Evolutionary conservation across 306 rosid species (phyloP).

Genomic region (Lathyrus tuberosus): DNA sequence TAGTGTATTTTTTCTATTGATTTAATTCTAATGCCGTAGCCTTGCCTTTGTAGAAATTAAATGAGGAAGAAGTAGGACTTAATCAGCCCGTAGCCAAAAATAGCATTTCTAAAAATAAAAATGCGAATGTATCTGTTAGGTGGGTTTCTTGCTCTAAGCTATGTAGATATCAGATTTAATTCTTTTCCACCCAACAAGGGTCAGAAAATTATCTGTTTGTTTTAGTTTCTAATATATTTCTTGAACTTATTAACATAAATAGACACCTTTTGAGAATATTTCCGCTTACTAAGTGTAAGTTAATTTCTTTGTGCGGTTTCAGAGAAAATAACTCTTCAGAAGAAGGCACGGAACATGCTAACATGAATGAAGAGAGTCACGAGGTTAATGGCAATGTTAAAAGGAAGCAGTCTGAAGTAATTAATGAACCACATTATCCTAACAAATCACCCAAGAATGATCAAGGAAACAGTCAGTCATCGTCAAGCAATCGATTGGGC

Average conservation of each 20-base stretch:
- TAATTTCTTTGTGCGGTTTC: constrained; percentile 38
- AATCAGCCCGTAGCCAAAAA: constrained; percentile 53
- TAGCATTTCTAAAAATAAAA: constrained; percentile 50
- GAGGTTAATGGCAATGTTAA: constrained; percentile 56
- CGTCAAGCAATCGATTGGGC: constrained; percentile 49
- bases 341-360: constrained; percentile 48
- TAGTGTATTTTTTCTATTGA: constrained; percentile 9
- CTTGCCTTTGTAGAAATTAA: constrained; percentile 69
- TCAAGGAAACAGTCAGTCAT: constrained; percentile 43
- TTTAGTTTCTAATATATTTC: not conserved
- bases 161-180: not conserved
- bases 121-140: constrained; percentile 57
- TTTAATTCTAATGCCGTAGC: constrained; percentile 41
- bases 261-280: not conserved
- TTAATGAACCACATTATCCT: constrained; percentile 50
- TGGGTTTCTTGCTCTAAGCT: constrained; percentile 37
- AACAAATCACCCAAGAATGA: constrained; percentile 59
- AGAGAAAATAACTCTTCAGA: constrained; percentile 59
- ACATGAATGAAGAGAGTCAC: constrained; percentile 22
- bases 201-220: not conserved
- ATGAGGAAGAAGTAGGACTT: constrained; percentile 57
- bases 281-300: not conserved
- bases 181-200: not conserved
- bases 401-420: constrained; percentile 61
- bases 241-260: not conserved